These are phyloP conservation scores for Plasmodium cynomolgi DNA, from an alignment of 169 alveolate genomes.

Conservation along the genomic window DNA sequence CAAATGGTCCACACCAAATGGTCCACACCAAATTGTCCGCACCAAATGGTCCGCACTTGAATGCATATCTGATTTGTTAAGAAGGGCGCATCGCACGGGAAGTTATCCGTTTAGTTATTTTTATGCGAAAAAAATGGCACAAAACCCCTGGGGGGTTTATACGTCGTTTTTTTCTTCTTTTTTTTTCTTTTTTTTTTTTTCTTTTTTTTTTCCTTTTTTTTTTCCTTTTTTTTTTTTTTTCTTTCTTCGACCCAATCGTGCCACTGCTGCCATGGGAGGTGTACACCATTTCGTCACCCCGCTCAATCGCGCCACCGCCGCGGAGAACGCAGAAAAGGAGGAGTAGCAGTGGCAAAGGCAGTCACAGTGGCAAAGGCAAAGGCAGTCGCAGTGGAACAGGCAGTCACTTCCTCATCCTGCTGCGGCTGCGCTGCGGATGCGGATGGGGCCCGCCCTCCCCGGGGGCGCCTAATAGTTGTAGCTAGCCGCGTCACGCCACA, in stretches of 20 bases:
- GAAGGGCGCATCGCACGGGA: neutral
- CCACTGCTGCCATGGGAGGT: neutral
- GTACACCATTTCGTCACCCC: neutral
- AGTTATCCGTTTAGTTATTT: neutral
- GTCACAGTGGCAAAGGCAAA: too few relatives aligned
- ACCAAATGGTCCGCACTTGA: neutral
- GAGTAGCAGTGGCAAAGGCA: too few relatives aligned
- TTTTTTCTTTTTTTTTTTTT: neutral
- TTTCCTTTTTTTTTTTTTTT: neutral
- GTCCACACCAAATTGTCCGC: too few relatives aligned
- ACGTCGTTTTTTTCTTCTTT: too few relatives aligned
- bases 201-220: neutral
- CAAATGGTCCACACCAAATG: neutral
- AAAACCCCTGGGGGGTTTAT: too few relatives aligned
- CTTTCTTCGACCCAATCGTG: neutral
- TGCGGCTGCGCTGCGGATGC: too few relatives aligned
- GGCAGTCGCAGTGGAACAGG: too few relatives aligned
- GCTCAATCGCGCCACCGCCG: neutral
- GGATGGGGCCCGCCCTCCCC: neutral
- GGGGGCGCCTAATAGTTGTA: slow-evolving; percentile 82
- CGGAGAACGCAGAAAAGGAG: too few relatives aligned
- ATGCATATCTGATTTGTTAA: neutral
- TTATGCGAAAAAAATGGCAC: too few relatives aligned
- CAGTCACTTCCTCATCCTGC: too few relatives aligned
- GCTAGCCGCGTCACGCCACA: slow-evolving; percentile 95